Evolutionary conservation across 2,329 filamentous ascomycete species (phyloP), one percentile per base, ranked within the genome.

Genomic region (Arthrobotrys entomopaga): DNA sequence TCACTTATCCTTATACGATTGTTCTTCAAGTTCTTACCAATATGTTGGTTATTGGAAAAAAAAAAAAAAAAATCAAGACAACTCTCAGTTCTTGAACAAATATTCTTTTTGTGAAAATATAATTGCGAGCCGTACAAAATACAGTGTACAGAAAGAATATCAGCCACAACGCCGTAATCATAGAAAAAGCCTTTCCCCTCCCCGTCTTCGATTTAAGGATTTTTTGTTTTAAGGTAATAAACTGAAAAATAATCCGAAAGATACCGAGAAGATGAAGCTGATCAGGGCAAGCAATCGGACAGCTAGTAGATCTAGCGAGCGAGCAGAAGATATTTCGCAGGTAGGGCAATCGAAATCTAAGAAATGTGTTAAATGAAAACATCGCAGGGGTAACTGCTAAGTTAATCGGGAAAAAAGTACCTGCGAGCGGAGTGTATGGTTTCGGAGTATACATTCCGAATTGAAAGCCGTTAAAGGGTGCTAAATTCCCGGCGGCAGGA

Each of bases 391-490:
- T 46, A 13, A 19, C 29, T 8, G 10, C 29, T 10, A 34, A 6
- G 29, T 34, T 34, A 10, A 20, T 7, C 6, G 19, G 2, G 5
- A n/a, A 63, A 20, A 42, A 78, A 84, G 79, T 82, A 87, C 86
- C 82, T 50, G 79, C 77, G 65, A 85, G 82, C 5, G 84, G 82
- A 3, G 82, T 84, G 79, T 86, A 85, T 2, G 82, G 67, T 80
- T 86, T 85, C 48, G 85, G 83, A 24, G 79, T 79, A 79, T 90
- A 90, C 86, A 90, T 88, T 73, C 86, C 88, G 78, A 90, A 90
- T 4, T 80, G 82, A 78, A 85, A 86, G 15, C 84, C 82, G 66
- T 82, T 83, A 78, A 82, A 85, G 1, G 83, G 82, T 15, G 81
- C 83, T 49, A 90, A 80, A 78, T 88, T 84, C 4, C 88, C 88